Percentiles rank a stretch among this genome's conserved stretches.
Conservation (phyloP, 208 protist genomes). For the Acanthamoeba castellanii region DNA sequence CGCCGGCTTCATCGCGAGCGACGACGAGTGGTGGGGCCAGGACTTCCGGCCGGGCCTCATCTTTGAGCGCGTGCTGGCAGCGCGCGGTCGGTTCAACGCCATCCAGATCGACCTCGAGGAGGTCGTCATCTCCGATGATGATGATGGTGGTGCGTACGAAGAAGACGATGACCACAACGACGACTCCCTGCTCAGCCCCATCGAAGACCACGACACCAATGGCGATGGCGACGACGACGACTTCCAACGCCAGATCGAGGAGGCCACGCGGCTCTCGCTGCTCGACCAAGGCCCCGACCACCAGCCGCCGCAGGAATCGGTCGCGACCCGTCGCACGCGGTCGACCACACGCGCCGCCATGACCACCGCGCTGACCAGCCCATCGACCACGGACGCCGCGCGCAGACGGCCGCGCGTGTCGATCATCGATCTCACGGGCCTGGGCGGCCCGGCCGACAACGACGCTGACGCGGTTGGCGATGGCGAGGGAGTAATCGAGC, state of each 20-base stretch:
- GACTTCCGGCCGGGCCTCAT: not conserved
- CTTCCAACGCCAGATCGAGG: not conserved
- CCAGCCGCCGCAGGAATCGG: no score
- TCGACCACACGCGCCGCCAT: not conserved
- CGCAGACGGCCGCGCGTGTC: not conserved
- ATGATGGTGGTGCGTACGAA: not conserved
- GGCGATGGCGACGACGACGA: not conserved
- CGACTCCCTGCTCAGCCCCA: not conserved
- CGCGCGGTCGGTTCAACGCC: not conserved
- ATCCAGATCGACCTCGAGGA: constrained; percentile 22
- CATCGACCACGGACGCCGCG: not conserved
- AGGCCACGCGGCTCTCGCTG: constrained; percentile 5
- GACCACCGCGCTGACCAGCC: not conserved
- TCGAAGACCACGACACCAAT: not conserved
- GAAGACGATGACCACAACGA: not conserved
- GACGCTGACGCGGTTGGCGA: no score
- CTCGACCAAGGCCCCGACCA: not conserved
- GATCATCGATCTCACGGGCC: not conserved
- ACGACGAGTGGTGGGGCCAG: constrained; percentile 38
- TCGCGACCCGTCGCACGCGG: no score
- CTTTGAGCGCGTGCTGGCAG: constrained; percentile 11
- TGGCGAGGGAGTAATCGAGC: not conserved
- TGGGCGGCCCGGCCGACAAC: not conserved
- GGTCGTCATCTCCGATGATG: constrained; percentile 4
- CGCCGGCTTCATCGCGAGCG: not conserved